Evolutionary conservation across 768 basidiomycete species (phyloP).

Genomic region (Xanthoconium stramineum): DNA sequence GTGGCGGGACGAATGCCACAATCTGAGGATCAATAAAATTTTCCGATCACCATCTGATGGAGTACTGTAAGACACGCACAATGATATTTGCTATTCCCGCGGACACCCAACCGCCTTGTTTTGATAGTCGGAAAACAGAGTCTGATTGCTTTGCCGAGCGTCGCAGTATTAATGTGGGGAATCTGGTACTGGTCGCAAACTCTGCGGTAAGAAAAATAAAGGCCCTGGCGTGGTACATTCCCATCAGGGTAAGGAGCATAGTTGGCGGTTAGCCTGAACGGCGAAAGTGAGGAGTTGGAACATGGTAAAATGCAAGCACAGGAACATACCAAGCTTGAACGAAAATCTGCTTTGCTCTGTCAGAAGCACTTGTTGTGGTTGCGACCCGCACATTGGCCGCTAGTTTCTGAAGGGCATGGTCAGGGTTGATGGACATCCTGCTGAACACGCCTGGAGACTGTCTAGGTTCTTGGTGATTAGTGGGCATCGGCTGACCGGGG

Average conservation of each 20-base stretch:
- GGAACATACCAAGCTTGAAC: conserved; percentile 82
- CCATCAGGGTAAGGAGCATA: conserved; percentile 91
- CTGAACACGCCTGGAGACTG: conserved; percentile 74
- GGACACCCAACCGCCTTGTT: conserved; percentile 86
- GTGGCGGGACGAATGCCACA: conserved; percentile 93
- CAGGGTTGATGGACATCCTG: conserved; percentile 70
- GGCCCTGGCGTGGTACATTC: conserved; percentile 89
- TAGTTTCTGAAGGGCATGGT: conserved; percentile 80
- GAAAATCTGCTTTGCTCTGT: conserved; percentile 89
- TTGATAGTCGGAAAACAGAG: conserved; percentile 94
- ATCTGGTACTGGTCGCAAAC: conserved; percentile 92
- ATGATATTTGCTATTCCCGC: conserved; percentile 96
- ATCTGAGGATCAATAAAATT: conserved; percentile 48
- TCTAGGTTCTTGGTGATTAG: conserved; percentile 43
- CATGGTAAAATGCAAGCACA: conserved; percentile 13
- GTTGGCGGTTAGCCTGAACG: conserved; percentile 79
- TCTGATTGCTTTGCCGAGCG: conserved; percentile 91
- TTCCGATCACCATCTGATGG: conserved; percentile 32
- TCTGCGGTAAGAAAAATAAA: conserved; percentile 89
- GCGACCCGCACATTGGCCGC: conserved; percentile 85
- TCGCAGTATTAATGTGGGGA: conserved; percentile 93
- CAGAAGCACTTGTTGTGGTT: conserved; percentile 87
- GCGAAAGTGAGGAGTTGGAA: conserved; percentile 17
- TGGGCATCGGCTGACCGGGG: conserved; percentile 37
- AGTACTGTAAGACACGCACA: conserved; percentile 53